Evolutionary conservation across 371 early-diverging fungal genomes (phyloP).

Genomic region (Smittium mucronatum): DNA sequence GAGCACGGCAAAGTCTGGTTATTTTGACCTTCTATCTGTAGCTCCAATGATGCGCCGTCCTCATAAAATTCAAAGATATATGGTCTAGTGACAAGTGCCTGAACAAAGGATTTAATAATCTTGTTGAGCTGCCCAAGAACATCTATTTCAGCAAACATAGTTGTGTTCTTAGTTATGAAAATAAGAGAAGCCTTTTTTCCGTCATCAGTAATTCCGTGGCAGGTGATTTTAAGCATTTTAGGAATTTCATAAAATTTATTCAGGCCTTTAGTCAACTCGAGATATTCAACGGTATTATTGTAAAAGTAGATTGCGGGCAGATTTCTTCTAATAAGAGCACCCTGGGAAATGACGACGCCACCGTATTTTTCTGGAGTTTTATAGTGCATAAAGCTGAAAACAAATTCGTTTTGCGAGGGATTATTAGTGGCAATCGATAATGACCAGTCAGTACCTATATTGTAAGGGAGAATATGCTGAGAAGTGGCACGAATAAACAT

Average conservation of each 20-base stretch:
- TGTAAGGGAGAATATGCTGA: slow-evolving; percentile 65
- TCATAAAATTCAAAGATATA: slow-evolving; percentile 82
- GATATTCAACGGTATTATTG: slow-evolving; percentile 40
- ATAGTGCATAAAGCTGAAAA: slow-evolving; percentile 64
- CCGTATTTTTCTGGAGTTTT: slow-evolving; percentile 63
- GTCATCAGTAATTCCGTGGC: slow-evolving; percentile 58
- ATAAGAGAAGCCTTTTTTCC: slow-evolving; percentile 48
- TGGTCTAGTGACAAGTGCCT: slow-evolving; percentile 84
- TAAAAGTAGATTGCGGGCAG: slow-evolving; percentile 56
- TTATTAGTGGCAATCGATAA: slow-evolving; percentile 50
- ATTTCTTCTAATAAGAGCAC: slow-evolving; percentile 51
- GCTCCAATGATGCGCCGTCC: slow-evolving; percentile 37
- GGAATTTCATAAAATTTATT: slow-evolving; percentile 77
- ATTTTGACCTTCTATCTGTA: slow-evolving; percentile 52
- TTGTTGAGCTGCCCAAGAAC: slow-evolving; percentile 78
- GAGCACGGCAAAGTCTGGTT: slow-evolving; percentile 41
- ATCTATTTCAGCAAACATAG: slow-evolving; percentile 65
- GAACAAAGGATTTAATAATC: slow-evolving; percentile 72
- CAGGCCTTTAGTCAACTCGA: slow-evolving; percentile 35
- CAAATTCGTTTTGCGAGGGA: slow-evolving; percentile 2
- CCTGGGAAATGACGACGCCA: slow-evolving; percentile 55
- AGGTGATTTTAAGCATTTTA: slow-evolving; percentile 46
- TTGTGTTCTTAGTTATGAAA: slow-evolving; percentile 44
- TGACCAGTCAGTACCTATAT: slow-evolving; percentile 78
- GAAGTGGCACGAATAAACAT: slow-evolving; percentile 73